Conservation (phyloP, 257 asterid species). For the Penstemon davidsonii region DNA sequence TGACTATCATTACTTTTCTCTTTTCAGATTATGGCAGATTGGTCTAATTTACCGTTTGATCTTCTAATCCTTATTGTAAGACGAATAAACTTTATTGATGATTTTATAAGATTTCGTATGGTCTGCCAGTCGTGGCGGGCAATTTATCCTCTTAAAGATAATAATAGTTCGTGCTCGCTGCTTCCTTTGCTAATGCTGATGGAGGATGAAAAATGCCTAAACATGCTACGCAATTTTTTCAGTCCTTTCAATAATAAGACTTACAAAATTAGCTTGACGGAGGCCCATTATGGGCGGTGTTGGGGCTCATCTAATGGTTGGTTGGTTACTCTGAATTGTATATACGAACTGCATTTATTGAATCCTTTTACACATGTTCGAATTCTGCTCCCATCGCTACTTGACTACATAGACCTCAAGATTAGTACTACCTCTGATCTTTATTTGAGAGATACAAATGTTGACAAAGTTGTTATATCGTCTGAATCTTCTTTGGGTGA, state of each 20-base stretch:
- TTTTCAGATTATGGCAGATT: no score
- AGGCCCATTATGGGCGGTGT: slow-evolving; percentile 26
- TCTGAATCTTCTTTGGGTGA: slow-evolving; percentile 23
- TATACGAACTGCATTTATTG: slow-evolving; percentile 27
- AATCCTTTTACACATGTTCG: slow-evolving; percentile 25
- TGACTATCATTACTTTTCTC: no score
- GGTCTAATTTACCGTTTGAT: no score
- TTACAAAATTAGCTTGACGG: slow-evolving; percentile 22
- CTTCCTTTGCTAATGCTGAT: slow-evolving; percentile 33
- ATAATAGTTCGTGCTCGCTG: no score
- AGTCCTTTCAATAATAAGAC: slow-evolving; percentile 24
- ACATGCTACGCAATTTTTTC: slow-evolving; percentile 4
- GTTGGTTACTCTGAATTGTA: slow-evolving; percentile 30
- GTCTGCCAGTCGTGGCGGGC: no score
- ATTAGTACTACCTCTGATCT: slow-evolving; percentile 19
- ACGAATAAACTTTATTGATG: no score
- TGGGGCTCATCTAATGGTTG: slow-evolving; percentile 40
- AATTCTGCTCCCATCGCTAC: slow-evolving; percentile 29
- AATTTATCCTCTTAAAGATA: no score
- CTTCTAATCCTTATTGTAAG: no score
- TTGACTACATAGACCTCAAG: slow-evolving; percentile 28
- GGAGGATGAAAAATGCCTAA: neutral
- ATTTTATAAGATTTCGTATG: no score
- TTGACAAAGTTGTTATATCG: slow-evolving; percentile 31
- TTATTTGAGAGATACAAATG: slow-evolving; percentile 27